Conservation (phyloP, 2,329 filamentous ascomycete species). For the Arachnomyces sp. region DNA sequence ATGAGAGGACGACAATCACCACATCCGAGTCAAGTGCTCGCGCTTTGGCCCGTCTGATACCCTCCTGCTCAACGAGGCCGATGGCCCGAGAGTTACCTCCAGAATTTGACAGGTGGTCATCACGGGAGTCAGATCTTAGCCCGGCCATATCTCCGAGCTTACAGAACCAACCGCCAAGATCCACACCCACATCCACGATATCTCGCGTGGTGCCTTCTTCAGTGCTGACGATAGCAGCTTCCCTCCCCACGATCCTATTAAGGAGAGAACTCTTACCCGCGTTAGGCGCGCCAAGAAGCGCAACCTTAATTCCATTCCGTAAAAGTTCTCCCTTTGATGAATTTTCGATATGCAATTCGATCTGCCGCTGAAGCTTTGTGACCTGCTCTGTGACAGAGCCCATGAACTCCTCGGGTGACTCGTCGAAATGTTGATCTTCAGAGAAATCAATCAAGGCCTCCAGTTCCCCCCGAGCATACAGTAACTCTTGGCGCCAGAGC, state of each 20-base stretch:
- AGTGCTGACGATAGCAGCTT: constrained; percentile 88
- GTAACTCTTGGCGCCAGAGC: constrained; percentile 64
- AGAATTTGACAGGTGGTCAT: background rate
- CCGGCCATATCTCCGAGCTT: constrained; percentile 95
- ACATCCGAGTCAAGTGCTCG: constrained; percentile 78
- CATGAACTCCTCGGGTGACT: constrained; percentile 66
- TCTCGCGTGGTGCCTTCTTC: constrained; percentile 93
- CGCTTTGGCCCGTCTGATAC: constrained; percentile 75
- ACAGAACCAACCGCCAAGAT: constrained; percentile 82
- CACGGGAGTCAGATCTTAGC: constrained; percentile 47
- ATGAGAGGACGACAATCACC: constrained; percentile 68
- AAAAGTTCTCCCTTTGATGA: constrained; percentile 76
- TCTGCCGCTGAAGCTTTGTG: constrained; percentile 49
- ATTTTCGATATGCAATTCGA: constrained; percentile 64
- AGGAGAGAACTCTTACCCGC: constrained; percentile 90
- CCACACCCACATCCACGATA: constrained; percentile 83
- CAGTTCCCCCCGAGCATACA: constrained; percentile 78
- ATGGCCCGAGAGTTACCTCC: constrained; percentile 35
- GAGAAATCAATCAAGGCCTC: constrained; percentile 96
- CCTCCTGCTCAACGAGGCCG: constrained; percentile 75
- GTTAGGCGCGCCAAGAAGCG: constrained; percentile 84
- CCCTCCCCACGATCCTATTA: constrained; percentile 79
- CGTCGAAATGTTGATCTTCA: constrained; percentile 95
- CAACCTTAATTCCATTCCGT: constrained; percentile 74
- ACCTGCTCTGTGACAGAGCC: constrained; percentile 61